Conservation (phyloP, 306 rosid genomes). For the Prunus armeniaca region DNA sequence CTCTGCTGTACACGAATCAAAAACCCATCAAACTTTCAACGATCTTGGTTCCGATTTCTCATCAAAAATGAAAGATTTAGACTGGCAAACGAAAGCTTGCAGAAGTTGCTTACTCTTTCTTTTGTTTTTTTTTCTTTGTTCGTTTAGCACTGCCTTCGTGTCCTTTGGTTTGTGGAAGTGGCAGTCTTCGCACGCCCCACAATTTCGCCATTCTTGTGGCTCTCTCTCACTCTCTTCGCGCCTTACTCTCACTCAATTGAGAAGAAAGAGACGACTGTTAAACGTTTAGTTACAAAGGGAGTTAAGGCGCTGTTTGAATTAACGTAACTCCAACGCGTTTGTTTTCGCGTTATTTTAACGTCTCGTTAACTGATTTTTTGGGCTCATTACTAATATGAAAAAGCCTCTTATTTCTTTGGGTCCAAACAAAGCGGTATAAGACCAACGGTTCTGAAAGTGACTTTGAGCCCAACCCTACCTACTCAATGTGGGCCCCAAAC, state of each 20-base stretch:
- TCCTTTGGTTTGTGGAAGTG: conserved; percentile 30
- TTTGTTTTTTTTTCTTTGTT: conserved; percentile 13
- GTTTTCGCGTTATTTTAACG: neutral
- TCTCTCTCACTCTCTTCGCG: conserved; percentile 34
- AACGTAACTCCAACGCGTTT: neutral
- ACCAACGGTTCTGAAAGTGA: no score
- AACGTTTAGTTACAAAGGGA: neutral
- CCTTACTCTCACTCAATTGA: conserved; percentile 3
- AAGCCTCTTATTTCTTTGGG: no score
- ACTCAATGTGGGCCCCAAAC: no score
- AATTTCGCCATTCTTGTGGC: conserved; percentile 70
- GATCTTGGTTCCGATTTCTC: neutral
- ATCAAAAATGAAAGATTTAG: neutral
- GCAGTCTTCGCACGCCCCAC: conserved; percentile 42
- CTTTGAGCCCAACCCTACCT: no score
- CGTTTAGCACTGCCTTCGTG: conserved; percentile 8
- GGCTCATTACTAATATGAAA: neutral
- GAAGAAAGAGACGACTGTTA: neutral
- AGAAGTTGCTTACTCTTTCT: neutral
- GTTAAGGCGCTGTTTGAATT: neutral
- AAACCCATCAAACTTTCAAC: conserved; percentile 2
- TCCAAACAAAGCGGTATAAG: no score
- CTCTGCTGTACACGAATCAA: neutral
- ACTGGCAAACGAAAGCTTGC: neutral
- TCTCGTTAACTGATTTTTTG: neutral